Conservation (phyloP, 139 green algal species). For the Tetraselmis chui region DNA sequence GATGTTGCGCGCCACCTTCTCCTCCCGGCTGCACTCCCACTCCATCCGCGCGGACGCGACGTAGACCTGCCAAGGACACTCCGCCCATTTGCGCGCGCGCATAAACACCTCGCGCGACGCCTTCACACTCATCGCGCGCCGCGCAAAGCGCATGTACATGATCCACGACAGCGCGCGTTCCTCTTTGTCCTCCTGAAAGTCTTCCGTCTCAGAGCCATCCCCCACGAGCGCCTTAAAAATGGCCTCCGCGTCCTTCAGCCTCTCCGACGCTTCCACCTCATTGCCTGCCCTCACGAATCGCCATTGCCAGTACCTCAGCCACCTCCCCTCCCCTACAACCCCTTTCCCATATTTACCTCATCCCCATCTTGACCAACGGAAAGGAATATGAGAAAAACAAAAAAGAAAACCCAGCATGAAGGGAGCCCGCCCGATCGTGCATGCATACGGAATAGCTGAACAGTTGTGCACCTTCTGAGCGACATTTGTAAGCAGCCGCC, state of each 20-base stretch:
- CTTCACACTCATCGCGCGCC: conserved; percentile 48
- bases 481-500: not conserved
- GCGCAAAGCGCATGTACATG: conserved; percentile 78
- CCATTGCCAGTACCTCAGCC: no score
- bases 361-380: no score
- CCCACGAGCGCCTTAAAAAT: conserved; percentile 12
- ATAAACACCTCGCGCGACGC: conserved; percentile 72
- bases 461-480: not conserved
- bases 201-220: conserved; percentile 2
- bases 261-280: not conserved
- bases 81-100: conserved; percentile 53
- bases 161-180: conserved; percentile 63
- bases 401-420: no score
- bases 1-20: conserved; percentile 76
- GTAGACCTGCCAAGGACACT: conserved; percentile 76
- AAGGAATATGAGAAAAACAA: no score
- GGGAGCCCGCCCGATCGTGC: no score
- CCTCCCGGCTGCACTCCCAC: conserved; percentile 54
- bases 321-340: no score
- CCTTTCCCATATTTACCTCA: no score
- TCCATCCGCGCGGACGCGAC: conserved; percentile 74
- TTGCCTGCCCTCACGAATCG: not conserved
- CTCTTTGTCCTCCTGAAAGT: conserved; percentile 30
- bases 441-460: no score
- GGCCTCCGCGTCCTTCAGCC: not conserved